Evolutionary conservation across 2,329 filamentous ascomycete genomes (phyloP), one percentile per base, ranked within the genome.

Genomic region (Calonectria crousiana): DNA sequence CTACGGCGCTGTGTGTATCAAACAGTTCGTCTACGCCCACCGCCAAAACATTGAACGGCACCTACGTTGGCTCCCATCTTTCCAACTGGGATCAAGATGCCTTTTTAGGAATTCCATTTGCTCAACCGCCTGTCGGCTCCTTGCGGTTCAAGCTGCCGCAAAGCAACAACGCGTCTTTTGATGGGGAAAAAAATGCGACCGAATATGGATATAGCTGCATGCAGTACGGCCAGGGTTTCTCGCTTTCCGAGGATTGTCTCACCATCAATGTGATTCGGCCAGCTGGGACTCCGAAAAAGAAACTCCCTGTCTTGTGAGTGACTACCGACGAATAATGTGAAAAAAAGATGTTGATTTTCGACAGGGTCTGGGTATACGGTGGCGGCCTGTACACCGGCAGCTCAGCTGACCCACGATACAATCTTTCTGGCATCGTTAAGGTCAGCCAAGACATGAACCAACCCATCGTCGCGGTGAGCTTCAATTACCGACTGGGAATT

Each of bases 351-450:
- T 30, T 69, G 11, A 62, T 70, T 85, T 81, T 86, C 1, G 10
- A 18, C 23, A 81, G 79, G 10, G 80, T 82, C 14, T 94, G 92
- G 91, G 90, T 93, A 32, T 90, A 92, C 76, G 87, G 90, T 16
- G 90, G 90, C 38, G 90, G 89, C 2, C 86, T 91, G 6, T 87
- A 84, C 67, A 83, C 86, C 38, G 91, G 91, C 1, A 85, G 87
- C 80, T 80, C 87, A 76, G 77, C 84, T 74, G 90, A 92, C 74
- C 85, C 88, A 6, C 88, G 91, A 69, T 81, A 79, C 11, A 81
- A 81, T 18, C 68, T 81, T 2, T 80, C 79, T 10, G 79, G 79
- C 1, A 80, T 81, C 60, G 90, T 94, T 9, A 83, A 87, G 56
- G 87, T 89, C 32, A 87, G 89, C 9, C 87, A 89, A 51, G 83